These are phyloP conservation scores for Backusella tarrabulga DNA, from an alignment of 192 early-diverging fungal genomes.

Conservation along the genomic window DNA sequence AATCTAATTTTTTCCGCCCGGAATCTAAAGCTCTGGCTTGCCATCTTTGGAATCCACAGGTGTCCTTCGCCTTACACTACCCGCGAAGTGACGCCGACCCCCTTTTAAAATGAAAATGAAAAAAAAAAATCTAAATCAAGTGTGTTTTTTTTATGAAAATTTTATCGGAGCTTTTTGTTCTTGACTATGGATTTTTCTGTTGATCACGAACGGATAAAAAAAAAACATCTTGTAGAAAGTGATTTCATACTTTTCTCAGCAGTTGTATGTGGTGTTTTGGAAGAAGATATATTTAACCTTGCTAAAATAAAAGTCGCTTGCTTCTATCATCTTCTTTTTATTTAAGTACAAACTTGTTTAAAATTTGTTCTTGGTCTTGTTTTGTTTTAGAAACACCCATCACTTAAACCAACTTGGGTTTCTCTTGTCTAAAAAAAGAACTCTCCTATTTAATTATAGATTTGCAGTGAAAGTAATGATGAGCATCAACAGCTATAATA, in stretches of 20 bases:
- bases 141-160: not conserved
- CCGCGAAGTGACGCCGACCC: slow-evolving; percentile 53
- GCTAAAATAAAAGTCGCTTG: not conserved
- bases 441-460: not conserved
- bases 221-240: too few species aligned
- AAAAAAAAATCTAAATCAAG: not conserved
- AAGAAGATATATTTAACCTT: not conserved
- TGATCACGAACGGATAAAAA: too few species aligned
- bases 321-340: not conserved
- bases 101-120: slow-evolving; percentile 14
- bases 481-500: not conserved
- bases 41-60: slow-evolving; percentile 45
- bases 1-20: slow-evolving; percentile 57
- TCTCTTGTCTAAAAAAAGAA: not conserved
- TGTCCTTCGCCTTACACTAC: slow-evolving; percentile 68
- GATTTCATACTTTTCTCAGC: not conserved
- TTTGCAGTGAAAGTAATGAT: not conserved
- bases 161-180: not conserved
- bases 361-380: not conserved
- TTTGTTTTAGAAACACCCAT: not conserved
- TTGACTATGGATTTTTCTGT: too few species aligned
- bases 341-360: not conserved
- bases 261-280: not conserved
- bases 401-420: not conserved
- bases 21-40: slow-evolving; percentile 45